Base-by-base conservation (phyloP, 2,329 filamentous ascomycete genomes). In the Hymenoscyphus occultus region DNA sequence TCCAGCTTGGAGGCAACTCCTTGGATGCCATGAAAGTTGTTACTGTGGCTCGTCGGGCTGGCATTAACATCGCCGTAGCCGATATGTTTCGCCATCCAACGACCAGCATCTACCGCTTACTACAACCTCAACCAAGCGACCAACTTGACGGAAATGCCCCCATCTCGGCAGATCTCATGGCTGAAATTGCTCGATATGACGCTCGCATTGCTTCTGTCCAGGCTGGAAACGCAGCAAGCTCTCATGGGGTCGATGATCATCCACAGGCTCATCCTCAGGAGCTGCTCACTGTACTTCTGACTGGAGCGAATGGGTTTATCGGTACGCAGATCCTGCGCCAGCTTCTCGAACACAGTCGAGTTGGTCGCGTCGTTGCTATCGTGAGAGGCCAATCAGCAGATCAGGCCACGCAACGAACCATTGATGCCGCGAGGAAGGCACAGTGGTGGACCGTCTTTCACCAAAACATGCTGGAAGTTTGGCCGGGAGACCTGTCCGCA, bases 401-500 rank as follows among this genome's bases (percentile, higher is more conserved):
- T 70, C 61, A 3, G 35, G 39, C 1, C 66, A 56, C 48, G 42
- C 32, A 22, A 51, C 65, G 10, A 48, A 70, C 31, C 67, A 56
- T 10, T n/a, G 65, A 22, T 35, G 63, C 12, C 45, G 72, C 70
- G 22, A 65, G 57, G 3, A 35, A 31, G 35, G 67, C 65, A 39
- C 35, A 56, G 59, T 74, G 73, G 71, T 74, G 72, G 73, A 48
- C 31, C 19, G 62, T 67, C 22, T 19, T 22, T 10, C 69, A 56
- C 62, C 19, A 42, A 10, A 19, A 32, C 2, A 60, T 62, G 13
- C 59, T 74, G 16, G 66, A 72, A 56, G 64, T 70, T 13, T 76
- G 73, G 74, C 78, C 86, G 51, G 93, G 93, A 64, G 90, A 94
- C 75, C 80, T 97, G 2, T 81, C 86, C 13, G 82, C 91, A 74